A percentile compares a stretch with the other conserved stretches of the same genome.
Conservation (phyloP, 345 rosid genomes). For the Populus tremula region DNA sequence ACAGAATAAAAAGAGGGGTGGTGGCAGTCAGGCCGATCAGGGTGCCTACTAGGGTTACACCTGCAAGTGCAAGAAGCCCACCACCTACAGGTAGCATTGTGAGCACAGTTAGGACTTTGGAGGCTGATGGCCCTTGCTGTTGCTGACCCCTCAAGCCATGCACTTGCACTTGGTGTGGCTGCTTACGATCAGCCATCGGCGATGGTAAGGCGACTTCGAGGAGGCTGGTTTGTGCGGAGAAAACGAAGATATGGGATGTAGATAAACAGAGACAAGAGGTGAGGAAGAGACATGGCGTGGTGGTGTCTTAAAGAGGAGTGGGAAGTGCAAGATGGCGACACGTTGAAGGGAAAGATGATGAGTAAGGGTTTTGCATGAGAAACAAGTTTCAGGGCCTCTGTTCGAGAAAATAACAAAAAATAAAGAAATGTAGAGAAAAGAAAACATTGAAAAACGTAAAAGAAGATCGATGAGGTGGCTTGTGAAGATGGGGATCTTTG, state of each 20-base stretch:
- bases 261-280: background rate
- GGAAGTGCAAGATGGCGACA: slow-evolving; percentile 9
- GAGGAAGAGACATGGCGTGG: background rate
- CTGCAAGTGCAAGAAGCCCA: slow-evolving; percentile 42
- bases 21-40: slow-evolving; percentile 37
- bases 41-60: slow-evolving; percentile 41
- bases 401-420: background rate
- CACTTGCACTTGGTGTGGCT: slow-evolving; percentile 57
- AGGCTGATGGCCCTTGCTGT: slow-evolving; percentile 50
- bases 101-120: slow-evolving; percentile 40
- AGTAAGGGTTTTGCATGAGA: slow-evolving; percentile 56
- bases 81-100: slow-evolving; percentile 44
- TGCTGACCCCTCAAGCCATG: slow-evolving; percentile 38
- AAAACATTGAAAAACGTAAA: background rate
- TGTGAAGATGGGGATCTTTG: background rate
- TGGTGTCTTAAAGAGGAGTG: slow-evolving; percentile 18
- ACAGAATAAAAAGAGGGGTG: slow-evolving; percentile 49
- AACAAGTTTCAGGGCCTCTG: slow-evolving; percentile 44
- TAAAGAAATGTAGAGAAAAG: too few species aligned
- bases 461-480: background rate
- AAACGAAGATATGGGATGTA: background rate
- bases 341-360: slow-evolving; percentile 43
- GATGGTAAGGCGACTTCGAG: background rate
- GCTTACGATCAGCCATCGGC: slow-evolving; percentile 29
- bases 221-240: background rate